These are phyloP conservation scores for Aspergillus egyptiacus DNA, from an alignment of 495 filamentous ascomycete genomes.

Conservation along the genomic window DNA sequence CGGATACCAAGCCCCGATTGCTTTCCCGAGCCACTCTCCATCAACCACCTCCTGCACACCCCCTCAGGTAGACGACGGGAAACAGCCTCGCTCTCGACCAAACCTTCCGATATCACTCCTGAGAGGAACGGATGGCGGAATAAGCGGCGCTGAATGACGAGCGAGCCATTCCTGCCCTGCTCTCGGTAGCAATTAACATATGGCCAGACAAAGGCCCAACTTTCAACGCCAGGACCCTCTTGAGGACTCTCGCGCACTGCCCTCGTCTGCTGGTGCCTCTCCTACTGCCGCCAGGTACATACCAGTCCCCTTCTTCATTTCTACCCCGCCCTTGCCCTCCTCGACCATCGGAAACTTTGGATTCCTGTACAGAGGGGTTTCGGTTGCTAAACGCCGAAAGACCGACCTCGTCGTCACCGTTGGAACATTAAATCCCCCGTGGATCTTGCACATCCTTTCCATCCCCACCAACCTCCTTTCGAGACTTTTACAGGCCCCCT, in stretches of 20 bases:
- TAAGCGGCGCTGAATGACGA: slow-evolving; percentile 35
- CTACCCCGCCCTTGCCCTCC: slow-evolving; percentile 1
- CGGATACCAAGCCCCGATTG: background rate
- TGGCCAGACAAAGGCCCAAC: slow-evolving; percentile 47
- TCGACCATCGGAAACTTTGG: slow-evolving; percentile 3
- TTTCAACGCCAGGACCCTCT: slow-evolving; percentile 45
- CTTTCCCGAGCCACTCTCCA: slow-evolving; percentile 1
- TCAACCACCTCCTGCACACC: slow-evolving; percentile 4
- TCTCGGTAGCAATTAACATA: slow-evolving; percentile 41
- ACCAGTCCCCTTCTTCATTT: slow-evolving; percentile 20
- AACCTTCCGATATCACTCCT: slow-evolving; percentile 16
- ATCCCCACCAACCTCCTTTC: too few species aligned
- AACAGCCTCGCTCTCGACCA: slow-evolving; percentile 20
- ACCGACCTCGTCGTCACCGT: background rate
- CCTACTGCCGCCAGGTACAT: slow-evolving; percentile 46
- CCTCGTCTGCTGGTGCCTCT: slow-evolving; percentile 36
- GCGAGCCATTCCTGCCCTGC: slow-evolving; percentile 29
- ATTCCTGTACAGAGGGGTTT: slow-evolving; percentile 1
- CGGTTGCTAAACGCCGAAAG: slow-evolving; percentile 2
- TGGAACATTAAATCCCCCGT: background rate
- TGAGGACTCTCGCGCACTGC: slow-evolving; percentile 38
- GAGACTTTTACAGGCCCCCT: background rate
- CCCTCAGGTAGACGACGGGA: slow-evolving; percentile 14
- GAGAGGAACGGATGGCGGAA: slow-evolving; percentile 46
- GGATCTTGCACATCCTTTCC: background rate